These are phyloP conservation scores for Raffaelea ambrosiae DNA, from an alignment of 2,329 filamentous ascomycete species.

Conservation along the genomic window DNA sequence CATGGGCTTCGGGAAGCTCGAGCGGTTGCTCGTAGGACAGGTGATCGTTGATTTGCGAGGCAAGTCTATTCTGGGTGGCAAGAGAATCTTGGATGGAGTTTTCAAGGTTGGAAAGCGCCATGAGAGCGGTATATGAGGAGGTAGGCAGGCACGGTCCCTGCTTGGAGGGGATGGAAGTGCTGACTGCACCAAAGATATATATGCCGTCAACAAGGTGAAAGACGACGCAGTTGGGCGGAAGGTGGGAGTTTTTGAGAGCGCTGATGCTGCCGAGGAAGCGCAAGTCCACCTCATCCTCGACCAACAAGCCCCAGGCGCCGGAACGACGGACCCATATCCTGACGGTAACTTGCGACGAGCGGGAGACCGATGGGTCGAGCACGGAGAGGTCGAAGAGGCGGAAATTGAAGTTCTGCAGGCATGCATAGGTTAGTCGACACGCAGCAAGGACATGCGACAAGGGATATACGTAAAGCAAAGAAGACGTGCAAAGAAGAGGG, in stretches of 20 bases:
- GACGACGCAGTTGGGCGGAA: conserved; percentile 74
- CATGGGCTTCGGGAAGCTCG: conserved; percentile 37
- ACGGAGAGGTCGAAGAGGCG: conserved; percentile 68
- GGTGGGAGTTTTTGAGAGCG: conserved; percentile 57
- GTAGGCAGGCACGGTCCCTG: conserved; percentile 47
- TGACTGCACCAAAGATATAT: conserved; percentile 68
- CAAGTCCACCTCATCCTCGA: conserved; percentile 66
- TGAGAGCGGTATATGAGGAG: conserved; percentile 79
- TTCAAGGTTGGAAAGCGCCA: conserved; percentile 81
- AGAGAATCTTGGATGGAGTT: conserved; percentile 87
- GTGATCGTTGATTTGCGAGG: conserved; percentile 65
- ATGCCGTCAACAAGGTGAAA: conserved; percentile 82
- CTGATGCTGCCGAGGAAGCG: conserved; percentile 71
- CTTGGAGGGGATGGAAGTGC: conserved; percentile 39
- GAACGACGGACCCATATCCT: conserved; percentile 64
- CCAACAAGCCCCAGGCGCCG: conserved; percentile 49
- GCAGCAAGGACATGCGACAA: not conserved
- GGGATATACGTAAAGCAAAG: not conserved
- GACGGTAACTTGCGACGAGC: conserved; percentile 56
- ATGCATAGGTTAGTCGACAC: not conserved
- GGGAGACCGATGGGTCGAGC: conserved; percentile 54
- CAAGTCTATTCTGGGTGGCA: conserved; percentile 63
- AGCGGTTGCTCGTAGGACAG: conserved; percentile 32
- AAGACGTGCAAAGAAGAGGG: not conserved
- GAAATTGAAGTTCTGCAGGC: conserved; percentile 70